Conservation (phyloP, 2,329 filamentous ascomycete species). For the Xylariaceae sp. region DNA sequence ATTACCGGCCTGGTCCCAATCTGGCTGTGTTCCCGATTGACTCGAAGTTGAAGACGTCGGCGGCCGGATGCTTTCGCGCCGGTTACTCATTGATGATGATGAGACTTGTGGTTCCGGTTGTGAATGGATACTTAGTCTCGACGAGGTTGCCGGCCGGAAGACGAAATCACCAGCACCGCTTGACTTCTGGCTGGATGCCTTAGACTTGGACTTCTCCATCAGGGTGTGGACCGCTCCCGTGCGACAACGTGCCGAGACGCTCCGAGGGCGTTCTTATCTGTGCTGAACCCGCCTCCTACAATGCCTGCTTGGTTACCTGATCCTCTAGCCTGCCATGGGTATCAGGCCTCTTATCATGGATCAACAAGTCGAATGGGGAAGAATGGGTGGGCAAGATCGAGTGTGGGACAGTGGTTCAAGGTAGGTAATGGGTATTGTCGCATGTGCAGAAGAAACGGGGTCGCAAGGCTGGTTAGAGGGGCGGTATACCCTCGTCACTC, state of each 20-base stretch:
- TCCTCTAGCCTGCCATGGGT: conserved; percentile 11
- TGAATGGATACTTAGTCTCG: conserved; percentile 2
- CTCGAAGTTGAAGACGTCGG: conserved; percentile 20
- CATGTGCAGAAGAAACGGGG: conserved; percentile 12
- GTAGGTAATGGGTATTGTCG: neutral
- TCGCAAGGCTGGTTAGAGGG: conserved; percentile 14
- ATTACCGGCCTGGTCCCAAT: conserved; percentile 20
- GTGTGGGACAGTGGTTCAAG: conserved; percentile 3
- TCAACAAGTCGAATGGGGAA: neutral
- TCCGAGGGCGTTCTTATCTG: too few species aligned
- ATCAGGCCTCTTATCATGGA: neutral
- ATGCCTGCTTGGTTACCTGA: conserved; percentile 4
- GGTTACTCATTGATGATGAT: neutral
- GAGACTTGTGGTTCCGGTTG: conserved; percentile 17
- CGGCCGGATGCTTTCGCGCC: conserved; percentile 9
- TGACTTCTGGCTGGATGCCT: neutral
- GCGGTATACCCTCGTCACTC: conserved; percentile 14
- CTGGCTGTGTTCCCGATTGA: conserved; percentile 14
- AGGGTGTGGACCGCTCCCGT: conserved; percentile 1
- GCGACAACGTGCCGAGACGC: neutral
- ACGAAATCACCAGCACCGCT: neutral
- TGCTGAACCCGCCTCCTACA: neutral
- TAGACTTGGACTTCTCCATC: conserved; percentile 14
- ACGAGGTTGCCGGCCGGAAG: conserved; percentile 10
- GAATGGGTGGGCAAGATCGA: neutral